Base-by-base conservation (phyloP, 306 rosid genomes). In the Castanospermum australe region DNA sequence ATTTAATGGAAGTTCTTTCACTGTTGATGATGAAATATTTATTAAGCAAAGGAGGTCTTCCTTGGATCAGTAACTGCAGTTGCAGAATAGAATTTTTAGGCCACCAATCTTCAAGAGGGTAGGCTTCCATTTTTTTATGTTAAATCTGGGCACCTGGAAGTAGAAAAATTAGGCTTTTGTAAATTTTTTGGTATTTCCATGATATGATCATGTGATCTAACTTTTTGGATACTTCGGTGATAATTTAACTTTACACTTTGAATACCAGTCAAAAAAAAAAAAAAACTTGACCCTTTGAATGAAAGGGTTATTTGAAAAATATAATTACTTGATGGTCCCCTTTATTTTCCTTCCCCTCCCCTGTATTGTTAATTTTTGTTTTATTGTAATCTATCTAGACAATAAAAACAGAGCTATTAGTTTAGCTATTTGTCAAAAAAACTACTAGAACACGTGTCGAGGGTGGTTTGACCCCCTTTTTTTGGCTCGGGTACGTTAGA, bases 61-160 rank as follows among this genome's bases (percentile, higher is more conserved):
- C 33, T 35, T 57, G 41, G 44, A 76, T 54, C 57, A 71, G 70
- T 33, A 52, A 62, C 28, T 15, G 39, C 24, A 12, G 74, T 57
- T 50, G 57, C 38, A 47, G 67, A 62, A 70, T 63, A 65, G 33
- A 21, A 11, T 47, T 42, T 56, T 60, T 5, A 13, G 66, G 47
- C n/a, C 13, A 14, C 56, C 42, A 68, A 77, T 72, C 36, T 71
- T 80, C 18, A 14, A 50, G 8, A 24, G 45, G 78, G 33, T 60
- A 18, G 36, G 33, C 3, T 4, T 48, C 54, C 45, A n/a, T n/a
- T n/a, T 70, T 71, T 28, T 42, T 10, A 62, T 67, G 39, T 24
- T 67, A 42, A 41, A 66, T 66, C 22, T 51, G 72, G 54, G 12
- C 5, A 13, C 2, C 11, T 74, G 50, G 21, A n/a, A 20, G 18